Percentiles rank a stretch among this genome's conserved stretches.
phyloP scores from a whole-genome alignment of 805 yeast species.

The Wickerhamiella vanderwaltii region DNA sequence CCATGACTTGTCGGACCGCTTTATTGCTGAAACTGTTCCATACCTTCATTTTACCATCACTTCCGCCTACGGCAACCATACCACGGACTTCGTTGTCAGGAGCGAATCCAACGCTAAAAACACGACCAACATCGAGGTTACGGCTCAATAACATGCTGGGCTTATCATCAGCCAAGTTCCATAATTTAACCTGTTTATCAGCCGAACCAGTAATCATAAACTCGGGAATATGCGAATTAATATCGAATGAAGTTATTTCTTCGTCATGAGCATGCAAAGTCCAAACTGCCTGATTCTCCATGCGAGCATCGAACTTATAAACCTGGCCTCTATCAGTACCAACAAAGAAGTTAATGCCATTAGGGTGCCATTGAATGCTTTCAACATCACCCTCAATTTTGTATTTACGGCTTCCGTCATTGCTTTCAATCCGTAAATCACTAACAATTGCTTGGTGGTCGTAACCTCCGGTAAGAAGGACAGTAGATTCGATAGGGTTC shows the following conservation, averaged over 20 bases:
- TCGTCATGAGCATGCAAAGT: constrained; percentile 94
- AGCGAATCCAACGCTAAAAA: constrained; percentile 69
- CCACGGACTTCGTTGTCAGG: constrained; percentile 82
- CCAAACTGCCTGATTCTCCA: constrained; percentile 65
- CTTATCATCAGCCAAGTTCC: constrained; percentile 53
- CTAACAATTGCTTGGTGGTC: constrained; percentile 63
- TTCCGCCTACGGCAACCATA: constrained; percentile 77
- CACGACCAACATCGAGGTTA: constrained; percentile 91
- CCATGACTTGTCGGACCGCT: constrained; percentile 61
- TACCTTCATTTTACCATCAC: constrained; percentile 66
- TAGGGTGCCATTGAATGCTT: constrained; percentile 57
- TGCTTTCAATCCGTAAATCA: constrained; percentile 63
- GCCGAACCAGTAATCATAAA: constrained; percentile 78
- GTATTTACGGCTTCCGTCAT: constrained; percentile 44
- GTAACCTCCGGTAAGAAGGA: constrained; percentile 84
- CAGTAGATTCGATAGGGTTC: constrained; percentile 44
- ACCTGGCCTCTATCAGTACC: constrained; percentile 89
- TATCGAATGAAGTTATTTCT: constrained; percentile 72
- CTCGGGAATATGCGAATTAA: constrained; percentile 55
- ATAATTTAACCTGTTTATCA: constrained; percentile 72
- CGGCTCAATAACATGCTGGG: constrained; percentile 87
- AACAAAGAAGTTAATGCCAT: constrained; percentile 49
- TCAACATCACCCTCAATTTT: constrained; percentile 72
- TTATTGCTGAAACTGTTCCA: constrained; percentile 86
- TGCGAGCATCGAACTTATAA: constrained; percentile 77